phyloP scores from a whole-genome alignment of 1,284 basidiomycete species.

The Cutaneotrichosporon dermatis region DNA sequence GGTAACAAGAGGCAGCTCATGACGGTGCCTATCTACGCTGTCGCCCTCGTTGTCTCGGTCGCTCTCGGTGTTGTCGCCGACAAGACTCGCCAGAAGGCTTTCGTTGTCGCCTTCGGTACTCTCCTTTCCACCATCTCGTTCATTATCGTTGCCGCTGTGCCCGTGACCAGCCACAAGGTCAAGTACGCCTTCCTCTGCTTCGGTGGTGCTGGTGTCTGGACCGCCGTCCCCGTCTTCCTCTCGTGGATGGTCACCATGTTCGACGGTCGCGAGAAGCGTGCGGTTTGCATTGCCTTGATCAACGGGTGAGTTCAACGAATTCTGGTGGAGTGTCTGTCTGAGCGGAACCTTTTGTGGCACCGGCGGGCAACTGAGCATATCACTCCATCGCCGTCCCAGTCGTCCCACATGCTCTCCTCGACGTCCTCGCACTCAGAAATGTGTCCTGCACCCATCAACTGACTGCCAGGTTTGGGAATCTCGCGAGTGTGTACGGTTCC shows the following conservation, averaged over 20 bases:
- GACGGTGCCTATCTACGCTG: constrained; percentile 51
- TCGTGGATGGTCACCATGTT: constrained; percentile 47
- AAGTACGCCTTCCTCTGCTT: constrained; percentile 49
- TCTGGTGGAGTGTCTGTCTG: too few species aligned
- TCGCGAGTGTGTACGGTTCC: constrained; percentile 43
- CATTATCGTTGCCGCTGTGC: constrained; percentile 39
- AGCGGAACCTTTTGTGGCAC: too few species aligned
- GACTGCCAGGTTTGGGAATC: constrained; percentile 42
- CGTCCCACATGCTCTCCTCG: too few species aligned
- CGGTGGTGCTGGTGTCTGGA: constrained; percentile 46
- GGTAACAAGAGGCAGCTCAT: constrained; percentile 45
- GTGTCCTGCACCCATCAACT: too few species aligned
- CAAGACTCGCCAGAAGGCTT: constrained; percentile 42
- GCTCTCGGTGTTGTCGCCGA: constrained; percentile 42
- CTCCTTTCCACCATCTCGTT: constrained; percentile 33
- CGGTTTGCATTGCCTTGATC: constrained; percentile 43
- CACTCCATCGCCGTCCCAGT: too few species aligned
- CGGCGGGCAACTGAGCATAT: too few species aligned
- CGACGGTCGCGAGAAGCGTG: constrained; percentile 45
- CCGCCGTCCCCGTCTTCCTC: constrained; percentile 42
- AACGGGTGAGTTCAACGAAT: constrained; percentile 14
- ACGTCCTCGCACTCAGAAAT: too few species aligned
- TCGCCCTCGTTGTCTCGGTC: constrained; percentile 44
- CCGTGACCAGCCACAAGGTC: constrained; percentile 24
- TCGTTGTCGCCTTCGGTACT: constrained; percentile 34